phyloP scores from a whole-genome alignment of 106 monocot genomes.

The Allium cepa region DNA sequence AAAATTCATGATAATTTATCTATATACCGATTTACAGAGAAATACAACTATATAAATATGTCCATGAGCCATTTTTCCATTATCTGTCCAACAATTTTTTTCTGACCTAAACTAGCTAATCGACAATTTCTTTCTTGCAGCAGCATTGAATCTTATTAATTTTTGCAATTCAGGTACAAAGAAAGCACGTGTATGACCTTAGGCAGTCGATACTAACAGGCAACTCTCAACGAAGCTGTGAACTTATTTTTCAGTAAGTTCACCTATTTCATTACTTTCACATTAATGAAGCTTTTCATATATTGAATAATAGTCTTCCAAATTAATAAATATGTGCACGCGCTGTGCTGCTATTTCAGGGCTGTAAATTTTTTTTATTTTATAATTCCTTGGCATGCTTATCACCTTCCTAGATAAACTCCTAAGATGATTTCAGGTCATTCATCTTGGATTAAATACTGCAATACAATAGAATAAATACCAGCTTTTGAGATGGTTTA shows the following conservation, averaged over 20 bases:
- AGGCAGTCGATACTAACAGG: slow-evolving; percentile 87
- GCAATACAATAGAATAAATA: no score
- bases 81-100: background rate
- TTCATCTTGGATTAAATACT: no score
- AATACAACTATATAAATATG: background rate
- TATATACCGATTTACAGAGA: background rate
- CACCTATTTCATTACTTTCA: no score
- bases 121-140: background rate
- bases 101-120: background rate
- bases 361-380: no score
- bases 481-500: no score
- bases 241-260: slow-evolving; percentile 84
- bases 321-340: no score
- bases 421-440: no score
- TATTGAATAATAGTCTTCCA: no score
- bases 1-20: background rate
- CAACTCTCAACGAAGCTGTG: slow-evolving; percentile 62
- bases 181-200: slow-evolving; percentile 94
- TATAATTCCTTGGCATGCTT: no score
- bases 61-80: background rate
- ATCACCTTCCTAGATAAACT: no score
- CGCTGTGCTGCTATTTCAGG: no score
- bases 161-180: slow-evolving; percentile 60
- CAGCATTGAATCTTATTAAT: background rate
- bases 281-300: no score